Evolutionary conservation across 345 rosid genomes (phyloP), one percentile per base, ranked within the genome.

Genomic region (Eutrema japonicum): DNA sequence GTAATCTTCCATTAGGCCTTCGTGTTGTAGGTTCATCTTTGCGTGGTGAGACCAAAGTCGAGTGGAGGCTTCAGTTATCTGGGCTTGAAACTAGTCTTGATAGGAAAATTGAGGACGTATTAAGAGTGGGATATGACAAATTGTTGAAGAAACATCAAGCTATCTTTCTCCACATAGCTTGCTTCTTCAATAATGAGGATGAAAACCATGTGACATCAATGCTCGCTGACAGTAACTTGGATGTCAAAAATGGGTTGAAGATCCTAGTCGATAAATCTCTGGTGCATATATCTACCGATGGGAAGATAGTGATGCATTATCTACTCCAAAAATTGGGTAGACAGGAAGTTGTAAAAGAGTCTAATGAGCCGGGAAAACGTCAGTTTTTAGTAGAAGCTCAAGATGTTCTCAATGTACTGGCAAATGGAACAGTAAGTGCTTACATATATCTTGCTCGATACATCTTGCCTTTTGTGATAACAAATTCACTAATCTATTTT

Each of bases 151-250:
- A 35, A 1, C 22, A 61, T 12, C 56, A 77, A 66, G 3, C 4
- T 0, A 35, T 82, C 0, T 84, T 84, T 35, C 66, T 72, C 9
- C 80, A 79, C 43, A 75, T 84, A 35, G 83, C 83, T 11, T 79
- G 79, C 49, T 66, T 81, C 40, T 57, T 79, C 27, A 73, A 60
- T 9, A 43, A 78, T 2, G 4, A 49, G 0, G 2, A 6, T 2
- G 42, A 6, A 38, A 38, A 59, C 0, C 0, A 0, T 2, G 68
- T 79, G 22, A 18, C 1, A 6, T 3, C 36, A 7, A 13, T 77
- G 6, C 68, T 79, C 0, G 26, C 55, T 1, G 49, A 36, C 1
- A 54, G 62, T 71, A 37, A 71, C 8, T 22, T 30, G 45, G 12
- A 69, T 30, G 54, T 63, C 0, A 2, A 2, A 61, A 36, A 41